phyloP scores from a whole-genome alignment of 345 rosid genomes.

The Hibiscus syriacus region DNA sequence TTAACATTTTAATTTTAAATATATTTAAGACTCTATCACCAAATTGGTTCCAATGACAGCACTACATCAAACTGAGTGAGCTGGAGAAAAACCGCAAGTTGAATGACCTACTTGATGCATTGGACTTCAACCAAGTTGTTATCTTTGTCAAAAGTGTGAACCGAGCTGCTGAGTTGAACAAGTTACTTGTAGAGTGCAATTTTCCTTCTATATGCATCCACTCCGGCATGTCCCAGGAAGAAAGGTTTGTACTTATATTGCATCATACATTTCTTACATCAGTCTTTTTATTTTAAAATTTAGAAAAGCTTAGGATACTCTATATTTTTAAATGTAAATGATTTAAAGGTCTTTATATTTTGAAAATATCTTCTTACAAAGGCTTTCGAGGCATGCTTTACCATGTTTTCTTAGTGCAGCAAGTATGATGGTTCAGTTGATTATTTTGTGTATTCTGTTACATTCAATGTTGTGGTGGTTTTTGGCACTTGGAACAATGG shows the following conservation, averaged over 20 bases:
- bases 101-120: conserved; percentile 93
- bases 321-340: not conserved
- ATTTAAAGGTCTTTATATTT: not conserved
- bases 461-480: not conserved
- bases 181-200: conserved; percentile 87
- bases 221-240: conserved; percentile 99
- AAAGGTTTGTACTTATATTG: conserved; percentile 42
- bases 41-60: conserved; percentile 35
- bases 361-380: not conserved
- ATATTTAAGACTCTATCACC: not conserved
- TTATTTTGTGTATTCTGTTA: not conserved
- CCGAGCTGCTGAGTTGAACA: conserved; percentile 94
- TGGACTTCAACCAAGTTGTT: conserved; percentile 99
- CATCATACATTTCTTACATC: not conserved
- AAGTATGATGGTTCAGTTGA: not conserved
- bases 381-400: not conserved
- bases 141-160: conserved; percentile 95
- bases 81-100: conserved; percentile 95
- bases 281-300: not conserved
- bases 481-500: not conserved
- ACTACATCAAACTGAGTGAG: conserved; percentile 95
- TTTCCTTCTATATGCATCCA: conserved; percentile 98
- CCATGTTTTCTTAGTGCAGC: not conserved
- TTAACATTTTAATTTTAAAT: not conserved
- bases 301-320: not conserved